phyloP scores from a whole-genome alignment of 768 basidiomycete species.

The Lactarius trivialis region DNA sequence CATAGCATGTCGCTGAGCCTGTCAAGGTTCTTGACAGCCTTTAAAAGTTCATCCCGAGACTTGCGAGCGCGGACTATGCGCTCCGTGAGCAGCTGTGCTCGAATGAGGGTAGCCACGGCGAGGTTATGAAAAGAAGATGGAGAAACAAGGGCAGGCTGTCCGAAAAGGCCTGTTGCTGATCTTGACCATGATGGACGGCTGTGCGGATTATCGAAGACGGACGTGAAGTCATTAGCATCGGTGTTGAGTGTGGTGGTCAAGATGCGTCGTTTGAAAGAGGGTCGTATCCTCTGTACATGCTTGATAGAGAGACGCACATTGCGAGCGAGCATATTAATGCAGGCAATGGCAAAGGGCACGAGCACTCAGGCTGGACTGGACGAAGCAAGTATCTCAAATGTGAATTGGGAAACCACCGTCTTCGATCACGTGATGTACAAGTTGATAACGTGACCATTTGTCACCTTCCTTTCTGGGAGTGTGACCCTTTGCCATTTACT shows the following conservation, averaged over 20 bases:
- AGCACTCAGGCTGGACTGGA: background rate
- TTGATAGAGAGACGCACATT: constrained; percentile 20
- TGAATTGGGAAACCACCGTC: too few species aligned
- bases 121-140: constrained; percentile 66
- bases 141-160: constrained; percentile 62
- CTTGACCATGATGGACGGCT: constrained; percentile 37
- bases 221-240: constrained; percentile 46
- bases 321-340: constrained; percentile 22
- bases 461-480: too few species aligned
- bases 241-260: constrained; percentile 32
- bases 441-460: too few species aligned
- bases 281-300: background rate
- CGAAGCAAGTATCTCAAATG: too few species aligned
- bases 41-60: constrained; percentile 65
- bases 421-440: too few species aligned
- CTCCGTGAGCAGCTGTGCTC: constrained; percentile 76
- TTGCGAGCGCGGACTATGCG: constrained; percentile 72
- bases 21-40: constrained; percentile 94
- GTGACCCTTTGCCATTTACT: too few species aligned
- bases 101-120: constrained; percentile 70
- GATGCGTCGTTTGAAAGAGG: constrained; percentile 9
- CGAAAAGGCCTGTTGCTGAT: constrained; percentile 75
- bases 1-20: constrained; percentile 94
- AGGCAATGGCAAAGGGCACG: background rate
- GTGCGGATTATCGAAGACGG: constrained; percentile 66